Conservation (phyloP, 352 stramenopile species). For the Blastocystis hominis region DNA sequence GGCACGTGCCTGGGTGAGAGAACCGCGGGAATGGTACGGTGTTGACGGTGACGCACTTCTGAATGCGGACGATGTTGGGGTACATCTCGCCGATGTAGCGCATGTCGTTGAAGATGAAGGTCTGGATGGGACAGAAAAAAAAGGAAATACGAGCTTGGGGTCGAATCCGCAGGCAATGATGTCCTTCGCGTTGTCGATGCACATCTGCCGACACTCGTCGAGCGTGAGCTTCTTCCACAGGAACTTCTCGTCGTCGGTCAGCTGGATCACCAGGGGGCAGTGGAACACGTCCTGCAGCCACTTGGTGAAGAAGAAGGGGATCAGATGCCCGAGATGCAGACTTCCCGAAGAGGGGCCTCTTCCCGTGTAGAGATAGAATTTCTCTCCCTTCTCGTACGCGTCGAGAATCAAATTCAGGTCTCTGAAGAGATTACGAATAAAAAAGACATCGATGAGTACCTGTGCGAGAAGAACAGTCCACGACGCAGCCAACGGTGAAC, state of each 20-base stretch:
- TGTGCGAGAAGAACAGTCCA: slow-evolving; percentile 98
- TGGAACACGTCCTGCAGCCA: slow-evolving; percentile 95
- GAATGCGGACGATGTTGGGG: slow-evolving; percentile 94
- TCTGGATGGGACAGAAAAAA: slow-evolving; percentile 75
- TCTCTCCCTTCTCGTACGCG: slow-evolving; percentile 82
- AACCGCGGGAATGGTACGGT: slow-evolving; percentile 56
- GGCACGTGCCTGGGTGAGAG: slow-evolving; percentile 79
- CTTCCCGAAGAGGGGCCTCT: slow-evolving; percentile 84
- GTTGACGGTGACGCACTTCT: slow-evolving; percentile 93
- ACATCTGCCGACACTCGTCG: slow-evolving; percentile 75
- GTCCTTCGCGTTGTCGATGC: slow-evolving; percentile 96
- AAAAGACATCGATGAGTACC: slow-evolving; percentile 59
- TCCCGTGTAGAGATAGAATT: slow-evolving; percentile 99
- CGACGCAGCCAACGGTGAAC: slow-evolving; percentile 91
- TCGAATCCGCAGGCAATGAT: slow-evolving; percentile 96
- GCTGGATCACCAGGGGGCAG: slow-evolving; percentile 96
- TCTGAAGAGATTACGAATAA: neutral
- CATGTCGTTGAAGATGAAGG: slow-evolving; percentile 97
- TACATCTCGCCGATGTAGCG: slow-evolving; percentile 98
- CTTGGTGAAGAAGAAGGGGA: slow-evolving; percentile 98
- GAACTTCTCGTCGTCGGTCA: slow-evolving; percentile 99
- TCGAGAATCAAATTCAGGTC: slow-evolving; percentile 89
- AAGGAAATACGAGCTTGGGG: slow-evolving; percentile 68
- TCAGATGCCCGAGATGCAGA: slow-evolving; percentile 97
- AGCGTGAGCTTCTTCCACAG: slow-evolving; percentile 86